Conservation (phyloP, 2,329 filamentous ascomycete genomes). For the Claviceps digitariae region DNA sequence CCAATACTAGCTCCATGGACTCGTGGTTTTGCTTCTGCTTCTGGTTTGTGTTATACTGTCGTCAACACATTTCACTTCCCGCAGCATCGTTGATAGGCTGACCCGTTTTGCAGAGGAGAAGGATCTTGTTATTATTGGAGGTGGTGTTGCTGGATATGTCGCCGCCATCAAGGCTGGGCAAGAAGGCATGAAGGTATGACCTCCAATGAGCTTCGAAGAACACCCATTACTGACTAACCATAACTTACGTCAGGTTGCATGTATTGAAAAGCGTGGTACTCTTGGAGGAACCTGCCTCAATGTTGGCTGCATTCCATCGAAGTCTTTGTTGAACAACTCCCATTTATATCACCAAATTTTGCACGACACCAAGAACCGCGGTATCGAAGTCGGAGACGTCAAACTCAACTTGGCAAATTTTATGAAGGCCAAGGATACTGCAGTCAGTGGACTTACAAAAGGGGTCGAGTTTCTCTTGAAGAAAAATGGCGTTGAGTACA, state of each 20-base stretch:
- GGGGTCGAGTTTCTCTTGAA: conserved; percentile 97
- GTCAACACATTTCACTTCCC: neutral
- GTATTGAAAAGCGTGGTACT: conserved; percentile 93
- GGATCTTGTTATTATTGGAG: conserved; percentile 94
- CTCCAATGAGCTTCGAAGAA: neutral
- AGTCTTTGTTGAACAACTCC: conserved; percentile 97
- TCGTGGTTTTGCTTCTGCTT: conserved; percentile 44
- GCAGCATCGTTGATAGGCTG: neutral
- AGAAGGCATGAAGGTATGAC: conserved; percentile 76
- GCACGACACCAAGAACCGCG: conserved; percentile 92
- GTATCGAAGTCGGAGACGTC: conserved; percentile 94
- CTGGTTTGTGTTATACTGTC: conserved; percentile 29
- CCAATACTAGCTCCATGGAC: conserved; percentile 32
- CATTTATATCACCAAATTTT: conserved; percentile 95
- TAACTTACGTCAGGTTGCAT: conserved; percentile 55
- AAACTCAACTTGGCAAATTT: conserved; percentile 89
- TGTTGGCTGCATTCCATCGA: conserved; percentile 97
- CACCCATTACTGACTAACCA: conserved; percentile 3
- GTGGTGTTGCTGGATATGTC: conserved; percentile 96
- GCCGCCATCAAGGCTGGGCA: conserved; percentile 98
- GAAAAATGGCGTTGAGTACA: conserved; percentile 97
- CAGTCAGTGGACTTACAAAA: conserved; percentile 81
- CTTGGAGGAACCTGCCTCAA: conserved; percentile 97
- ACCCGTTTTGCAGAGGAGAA: conserved; percentile 59
- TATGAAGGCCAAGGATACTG: conserved; percentile 98